Percentiles rank a stretch among this genome's conserved stretches.
Evolutionary conservation across 1,284 basidiomycete species (phyloP).

Genomic region (Psilocybe mexicana): DNA sequence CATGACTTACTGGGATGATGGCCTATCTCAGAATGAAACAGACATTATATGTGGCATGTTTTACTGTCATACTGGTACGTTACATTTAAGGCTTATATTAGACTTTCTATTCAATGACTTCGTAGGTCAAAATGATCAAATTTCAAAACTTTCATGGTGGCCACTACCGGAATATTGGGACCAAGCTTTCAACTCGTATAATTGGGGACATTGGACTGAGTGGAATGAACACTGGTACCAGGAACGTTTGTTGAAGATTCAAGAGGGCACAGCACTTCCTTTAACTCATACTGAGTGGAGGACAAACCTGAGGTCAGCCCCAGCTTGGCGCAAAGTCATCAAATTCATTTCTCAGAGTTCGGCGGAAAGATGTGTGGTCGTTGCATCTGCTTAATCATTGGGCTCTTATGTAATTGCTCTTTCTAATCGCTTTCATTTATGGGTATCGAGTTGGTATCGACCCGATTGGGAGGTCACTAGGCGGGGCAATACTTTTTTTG

Average conservation of each 20-base stretch:
- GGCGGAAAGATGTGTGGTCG: background rate
- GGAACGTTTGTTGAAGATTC: background rate
- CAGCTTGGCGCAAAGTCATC: background rate
- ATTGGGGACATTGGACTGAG: constrained; percentile 6
- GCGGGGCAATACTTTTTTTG: background rate
- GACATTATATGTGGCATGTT: background rate
- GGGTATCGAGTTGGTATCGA: background rate
- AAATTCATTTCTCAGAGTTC: background rate
- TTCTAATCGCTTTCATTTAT: background rate
- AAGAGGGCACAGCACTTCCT: background rate
- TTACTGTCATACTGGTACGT: background rate
- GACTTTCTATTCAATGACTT: too few species aligned
- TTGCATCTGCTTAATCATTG: background rate
- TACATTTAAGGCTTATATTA: background rate
- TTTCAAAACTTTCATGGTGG: constrained; percentile 1
- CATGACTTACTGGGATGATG: background rate
- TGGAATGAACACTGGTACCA: constrained; percentile 8
- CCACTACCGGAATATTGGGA: constrained; percentile 5
- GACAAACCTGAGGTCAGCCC: background rate
- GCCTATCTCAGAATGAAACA: background rate
- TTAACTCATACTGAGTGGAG: background rate
- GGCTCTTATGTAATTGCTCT: background rate
- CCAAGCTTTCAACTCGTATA: background rate
- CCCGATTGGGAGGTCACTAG: background rate
- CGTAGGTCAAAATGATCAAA: background rate